Percentiles rank a stretch among this genome's conserved stretches.
Evolutionary conservation across 805 yeast species (phyloP).

Genomic region (Candida alai): DNA sequence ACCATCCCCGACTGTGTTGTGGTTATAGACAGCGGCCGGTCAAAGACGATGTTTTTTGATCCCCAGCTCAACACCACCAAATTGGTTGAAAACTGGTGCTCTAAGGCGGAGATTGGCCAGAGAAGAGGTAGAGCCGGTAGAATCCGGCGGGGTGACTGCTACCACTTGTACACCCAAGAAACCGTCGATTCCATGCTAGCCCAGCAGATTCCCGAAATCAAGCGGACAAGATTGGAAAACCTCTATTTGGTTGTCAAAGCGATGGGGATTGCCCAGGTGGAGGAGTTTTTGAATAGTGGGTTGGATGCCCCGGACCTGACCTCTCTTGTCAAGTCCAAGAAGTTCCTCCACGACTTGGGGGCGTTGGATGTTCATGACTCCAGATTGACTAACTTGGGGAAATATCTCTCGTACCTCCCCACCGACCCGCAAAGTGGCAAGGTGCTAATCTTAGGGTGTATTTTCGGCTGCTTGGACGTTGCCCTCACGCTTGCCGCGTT

Average conservation of each 20-base stretch:
- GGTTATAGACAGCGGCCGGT: slow-evolving; percentile 84
- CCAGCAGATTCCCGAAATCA: slow-evolving; percentile 86
- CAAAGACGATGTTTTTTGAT: slow-evolving; percentile 73
- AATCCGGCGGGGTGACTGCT: slow-evolving; percentile 78
- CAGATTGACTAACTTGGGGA: slow-evolving; percentile 70
- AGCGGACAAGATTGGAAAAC: slow-evolving; percentile 77
- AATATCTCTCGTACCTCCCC: slow-evolving; percentile 76
- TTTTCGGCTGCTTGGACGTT: slow-evolving; percentile 76
- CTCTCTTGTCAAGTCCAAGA: slow-evolving; percentile 49
- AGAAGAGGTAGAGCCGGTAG: slow-evolving; percentile 99
- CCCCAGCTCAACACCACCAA: slow-evolving; percentile 62
- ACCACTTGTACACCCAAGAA: slow-evolving; percentile 67
- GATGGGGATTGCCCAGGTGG: slow-evolving; percentile 78
- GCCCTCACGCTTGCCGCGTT: slow-evolving; percentile 82
- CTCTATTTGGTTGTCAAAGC: slow-evolving; percentile 80
- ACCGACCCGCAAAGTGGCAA: slow-evolving; percentile 86
- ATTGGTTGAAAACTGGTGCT: slow-evolving; percentile 79
- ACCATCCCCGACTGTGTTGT: slow-evolving; percentile 94
- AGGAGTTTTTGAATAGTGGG: slow-evolving; percentile 65
- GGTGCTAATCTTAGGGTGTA: slow-evolving; percentile 69
- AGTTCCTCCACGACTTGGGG: slow-evolving; percentile 64
- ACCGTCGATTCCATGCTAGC: slow-evolving; percentile 54
- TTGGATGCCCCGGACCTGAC: slow-evolving; percentile 71
- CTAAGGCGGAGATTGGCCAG: slow-evolving; percentile 84
- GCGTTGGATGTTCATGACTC: slow-evolving; percentile 46